Conservation (phyloP, 306 rosid species). For the Crotalaria pallida region DNA sequence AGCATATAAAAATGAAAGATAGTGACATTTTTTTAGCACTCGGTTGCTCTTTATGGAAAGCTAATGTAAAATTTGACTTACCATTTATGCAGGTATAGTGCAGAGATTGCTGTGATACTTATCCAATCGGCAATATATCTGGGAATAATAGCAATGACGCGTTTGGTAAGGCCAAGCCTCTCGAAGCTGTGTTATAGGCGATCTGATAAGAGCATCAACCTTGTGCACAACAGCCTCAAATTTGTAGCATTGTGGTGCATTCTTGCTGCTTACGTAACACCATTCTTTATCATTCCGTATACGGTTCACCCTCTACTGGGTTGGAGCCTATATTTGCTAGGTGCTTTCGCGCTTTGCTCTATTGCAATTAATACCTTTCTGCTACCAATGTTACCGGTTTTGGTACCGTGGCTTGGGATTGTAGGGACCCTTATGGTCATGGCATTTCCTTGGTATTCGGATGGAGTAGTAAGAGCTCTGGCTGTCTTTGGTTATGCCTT, state of each 20-base stretch:
- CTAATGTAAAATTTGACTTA: neutral
- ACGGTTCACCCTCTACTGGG: conserved; percentile 69
- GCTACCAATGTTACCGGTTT: conserved; percentile 51
- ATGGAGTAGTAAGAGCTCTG: conserved; percentile 64
- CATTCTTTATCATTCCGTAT: conserved; percentile 55
- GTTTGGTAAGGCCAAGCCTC: conserved; percentile 54
- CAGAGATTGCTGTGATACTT: conserved; percentile 47
- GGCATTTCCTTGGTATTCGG: conserved; percentile 67
- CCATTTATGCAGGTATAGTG: conserved; percentile 45
- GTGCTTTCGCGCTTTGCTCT: conserved; percentile 47
- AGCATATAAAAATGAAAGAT: too few species aligned
- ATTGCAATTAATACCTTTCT: conserved; percentile 42
- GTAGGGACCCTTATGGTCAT: conserved; percentile 55
- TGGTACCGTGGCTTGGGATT: conserved; percentile 49
- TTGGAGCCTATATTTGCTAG: conserved; percentile 61
- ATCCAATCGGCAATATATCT: conserved; percentile 44
- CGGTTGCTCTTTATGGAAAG: neutral
- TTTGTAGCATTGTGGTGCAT: conserved; percentile 49
- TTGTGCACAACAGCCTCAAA: conserved; percentile 45
- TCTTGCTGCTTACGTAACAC: conserved; percentile 49
- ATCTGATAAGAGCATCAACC: conserved; percentile 41
- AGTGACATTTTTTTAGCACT: neutral
- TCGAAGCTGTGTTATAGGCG: conserved; percentile 59
- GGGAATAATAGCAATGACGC: conserved; percentile 51
- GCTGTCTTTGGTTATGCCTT: conserved; percentile 58